Evolutionary conservation across 345 rosid genomes (phyloP).

Genomic region (Clausena lansium): DNA sequence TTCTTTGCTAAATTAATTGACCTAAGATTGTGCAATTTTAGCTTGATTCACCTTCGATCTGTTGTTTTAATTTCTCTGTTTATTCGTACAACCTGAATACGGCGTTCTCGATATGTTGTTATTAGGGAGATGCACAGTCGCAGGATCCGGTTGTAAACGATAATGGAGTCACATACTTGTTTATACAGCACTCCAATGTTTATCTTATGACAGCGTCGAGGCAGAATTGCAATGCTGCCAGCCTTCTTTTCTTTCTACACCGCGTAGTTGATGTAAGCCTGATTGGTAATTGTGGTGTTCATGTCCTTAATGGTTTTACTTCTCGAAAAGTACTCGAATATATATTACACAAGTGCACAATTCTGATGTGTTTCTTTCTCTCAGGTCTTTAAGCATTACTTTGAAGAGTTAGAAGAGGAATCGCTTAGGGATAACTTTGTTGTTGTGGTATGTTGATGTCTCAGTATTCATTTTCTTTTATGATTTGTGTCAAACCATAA

Average conservation of each 20-base stretch:
- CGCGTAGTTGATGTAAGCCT: constrained; percentile 85
- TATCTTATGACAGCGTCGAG: constrained; percentile 88
- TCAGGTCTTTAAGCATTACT: constrained; percentile 96
- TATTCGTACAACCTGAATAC: too few species aligned
- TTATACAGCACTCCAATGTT: constrained; percentile 87
- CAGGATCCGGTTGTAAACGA: constrained; percentile 98
- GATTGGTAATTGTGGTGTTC: constrained; percentile 7
- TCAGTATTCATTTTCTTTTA: not conserved
- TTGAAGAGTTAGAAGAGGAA: constrained; percentile 95
- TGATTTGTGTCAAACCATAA: not conserved
- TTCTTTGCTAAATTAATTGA: not conserved
- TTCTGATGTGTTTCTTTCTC: not conserved
- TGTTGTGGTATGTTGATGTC: constrained; percentile 70
- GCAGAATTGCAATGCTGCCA: constrained; percentile 97
- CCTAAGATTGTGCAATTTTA: not conserved
- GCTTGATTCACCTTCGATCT: constrained; percentile 10
- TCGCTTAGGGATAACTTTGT: constrained; percentile 97
- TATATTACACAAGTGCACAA: not conserved
- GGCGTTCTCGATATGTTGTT: not conserved
- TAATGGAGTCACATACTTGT: constrained; percentile 91
- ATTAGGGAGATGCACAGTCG: constrained; percentile 92
- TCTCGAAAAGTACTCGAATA: not conserved
- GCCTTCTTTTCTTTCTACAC: constrained; percentile 85
- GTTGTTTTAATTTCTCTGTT: not conserved
- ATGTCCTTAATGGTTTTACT: not conserved